Conservation (phyloP, 371 early-diverging fungal genomes). For the Sporodiniella umbellata region DNA sequence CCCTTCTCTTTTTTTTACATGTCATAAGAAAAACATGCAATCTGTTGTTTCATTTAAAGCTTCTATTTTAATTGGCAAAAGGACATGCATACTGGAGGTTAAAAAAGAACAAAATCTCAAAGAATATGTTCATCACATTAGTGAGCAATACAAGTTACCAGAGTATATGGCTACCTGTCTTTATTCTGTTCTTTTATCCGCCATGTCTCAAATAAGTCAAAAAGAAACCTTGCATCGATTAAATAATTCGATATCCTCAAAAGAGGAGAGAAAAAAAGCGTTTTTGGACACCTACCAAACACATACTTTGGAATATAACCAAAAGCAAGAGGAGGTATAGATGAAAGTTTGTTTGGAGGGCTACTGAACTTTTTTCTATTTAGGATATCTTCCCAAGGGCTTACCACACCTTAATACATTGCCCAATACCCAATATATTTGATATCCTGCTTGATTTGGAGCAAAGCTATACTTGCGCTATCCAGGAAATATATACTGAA, state of each 20-base stretch:
- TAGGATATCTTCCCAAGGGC: no score
- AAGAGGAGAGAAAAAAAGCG: neutral
- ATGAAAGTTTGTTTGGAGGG: no score
- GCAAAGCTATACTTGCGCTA: conserved; percentile 56
- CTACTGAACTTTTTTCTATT: no score
- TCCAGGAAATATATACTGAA: conserved; percentile 47
- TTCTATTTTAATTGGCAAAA: neutral
- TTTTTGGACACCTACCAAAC: conserved; percentile 17
- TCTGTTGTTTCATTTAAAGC: conserved; percentile 5
- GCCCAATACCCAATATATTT: conserved; percentile 54
- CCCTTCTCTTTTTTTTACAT: neutral
- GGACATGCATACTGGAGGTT: conserved; percentile 10
- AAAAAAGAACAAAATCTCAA: conserved; percentile 41
- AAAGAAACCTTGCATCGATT: neutral
- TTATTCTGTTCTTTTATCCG: conserved; percentile 34
- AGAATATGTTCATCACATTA: conserved; percentile 38
- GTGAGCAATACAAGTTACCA: conserved; percentile 38
- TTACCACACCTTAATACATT: no score
- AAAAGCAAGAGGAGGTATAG: conserved; percentile 48
- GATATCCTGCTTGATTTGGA: conserved; percentile 69
- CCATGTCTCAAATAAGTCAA: conserved; percentile 23
- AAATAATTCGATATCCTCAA: neutral
- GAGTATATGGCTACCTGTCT: conserved; percentile 43
- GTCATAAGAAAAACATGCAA: neutral
- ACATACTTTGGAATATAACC: conserved; percentile 37